Evolutionary conservation across 2,329 filamentous ascomycete genomes (phyloP), one percentile per base, ranked within the genome.

Genomic region (Aspergillus melleus): DNA sequence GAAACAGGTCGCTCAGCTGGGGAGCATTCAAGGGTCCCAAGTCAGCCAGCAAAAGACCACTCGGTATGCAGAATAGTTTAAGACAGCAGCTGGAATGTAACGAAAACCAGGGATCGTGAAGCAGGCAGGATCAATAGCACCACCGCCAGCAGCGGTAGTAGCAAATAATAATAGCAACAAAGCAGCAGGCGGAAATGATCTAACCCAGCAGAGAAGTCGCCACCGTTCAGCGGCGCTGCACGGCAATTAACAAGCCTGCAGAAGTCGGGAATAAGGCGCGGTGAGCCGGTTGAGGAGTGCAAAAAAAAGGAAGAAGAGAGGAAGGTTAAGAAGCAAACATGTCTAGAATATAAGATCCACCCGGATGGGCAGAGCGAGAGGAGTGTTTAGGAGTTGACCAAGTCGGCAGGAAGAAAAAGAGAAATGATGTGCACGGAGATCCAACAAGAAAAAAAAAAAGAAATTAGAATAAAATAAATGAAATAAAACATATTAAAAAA

Each of bases 331-430:
- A 16, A 30, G 50, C 50, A 52, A 39, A 16, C 26, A 24, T 24
- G 44, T 14, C 44, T 22, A 11, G 44, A 47, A 47, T 47, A 47
- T 47, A 47, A 47, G 44, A 47, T 47, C 44, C 44, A 47, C 44
- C 30, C 24, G 47, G 49, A 54, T 44, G 59, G 55, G 44, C 52
- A 36, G 29, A 46, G 32, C 30, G 49, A 55, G 26, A 55, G 49
- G 44, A 59, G 60, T 42, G 60, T 59, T 61, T 61, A 50, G 59
- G 50, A 61, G 53, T 59, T 57, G 32, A 61, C 54, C 60, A 51
- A 44, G 49, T 46, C 20, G 49, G 29, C 26, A 54, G 52, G 39
- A 19, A 20, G 11, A 19, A 54, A 54, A 52, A 54, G 54, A 51
- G 57, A 29, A 36, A 50, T 56, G 57, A 61, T 59, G 49, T 52